These are phyloP conservation scores for Panaeolus cyanescens DNA, from an alignment of 768 basidiomycete species.

Conservation along the genomic window DNA sequence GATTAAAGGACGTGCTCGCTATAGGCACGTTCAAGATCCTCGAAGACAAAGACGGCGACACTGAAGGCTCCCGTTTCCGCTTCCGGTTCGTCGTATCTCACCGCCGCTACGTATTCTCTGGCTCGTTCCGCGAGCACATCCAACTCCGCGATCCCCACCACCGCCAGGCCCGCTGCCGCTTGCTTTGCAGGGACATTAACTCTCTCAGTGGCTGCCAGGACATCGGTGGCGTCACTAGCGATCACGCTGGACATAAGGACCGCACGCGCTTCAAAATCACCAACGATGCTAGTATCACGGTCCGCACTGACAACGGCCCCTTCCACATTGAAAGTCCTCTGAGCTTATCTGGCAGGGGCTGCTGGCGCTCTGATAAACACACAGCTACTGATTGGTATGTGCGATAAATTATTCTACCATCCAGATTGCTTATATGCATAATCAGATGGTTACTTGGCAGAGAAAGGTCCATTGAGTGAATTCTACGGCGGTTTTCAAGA, in stretches of 20 bases:
- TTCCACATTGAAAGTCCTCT: no score
- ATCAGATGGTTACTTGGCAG: neutral
- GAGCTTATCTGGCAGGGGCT: neutral
- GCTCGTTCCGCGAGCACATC: no score
- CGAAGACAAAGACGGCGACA: neutral
- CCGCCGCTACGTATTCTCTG: neutral
- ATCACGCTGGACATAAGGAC: no score
- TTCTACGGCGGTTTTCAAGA: neutral
- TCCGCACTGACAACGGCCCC: neutral
- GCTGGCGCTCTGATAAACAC: neutral
- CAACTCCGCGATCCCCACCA: no score
- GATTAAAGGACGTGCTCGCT: neutral
- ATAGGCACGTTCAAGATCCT: neutral
- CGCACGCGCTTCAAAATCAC: neutral
- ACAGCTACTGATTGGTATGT: no score
- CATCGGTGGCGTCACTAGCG: no score
- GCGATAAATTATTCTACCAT: no score
- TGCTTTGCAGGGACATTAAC: no score
- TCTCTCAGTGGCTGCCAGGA: no score
- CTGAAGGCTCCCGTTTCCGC: neutral
- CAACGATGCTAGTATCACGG: neutral
- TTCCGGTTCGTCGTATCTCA: neutral
- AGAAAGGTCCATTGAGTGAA: neutral
- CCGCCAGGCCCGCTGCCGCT: no score
- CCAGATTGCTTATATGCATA: no score